Conservation (phyloP, 192 early-diverging fungal genomes). For the Glomus cerebriforme region DNA sequence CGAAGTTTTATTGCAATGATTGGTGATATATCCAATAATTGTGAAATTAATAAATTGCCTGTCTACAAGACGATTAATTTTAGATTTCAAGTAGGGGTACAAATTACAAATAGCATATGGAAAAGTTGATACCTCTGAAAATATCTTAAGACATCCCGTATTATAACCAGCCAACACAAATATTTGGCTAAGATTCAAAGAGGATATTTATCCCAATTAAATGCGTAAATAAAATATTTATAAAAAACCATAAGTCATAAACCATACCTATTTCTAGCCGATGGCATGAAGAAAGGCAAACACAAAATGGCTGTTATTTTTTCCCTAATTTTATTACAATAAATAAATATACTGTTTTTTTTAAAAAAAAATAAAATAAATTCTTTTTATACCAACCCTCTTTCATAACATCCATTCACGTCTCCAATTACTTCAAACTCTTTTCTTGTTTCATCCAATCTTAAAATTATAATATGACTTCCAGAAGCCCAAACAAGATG, state of each 20-base stretch:
- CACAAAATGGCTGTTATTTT: conserved; percentile 53
- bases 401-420: not conserved
- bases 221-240: not conserved
- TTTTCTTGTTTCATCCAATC: not conserved
- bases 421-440: not conserved
- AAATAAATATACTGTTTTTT: not conserved
- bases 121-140: conserved; percentile 44
- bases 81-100: too few species aligned
- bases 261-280: conserved; percentile 45
- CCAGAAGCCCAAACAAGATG: not conserved
- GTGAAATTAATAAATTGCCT: conserved; percentile 50
- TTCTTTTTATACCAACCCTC: not conserved
- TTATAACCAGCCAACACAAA: conserved; percentile 57
- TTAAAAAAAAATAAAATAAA: not conserved
- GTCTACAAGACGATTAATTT: conserved; percentile 31
- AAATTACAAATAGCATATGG: not conserved
- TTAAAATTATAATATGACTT: not conserved
- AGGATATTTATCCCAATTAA: not conserved
- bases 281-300: conserved; percentile 53
- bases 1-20: conserved; percentile 52
- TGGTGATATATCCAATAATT: conserved; percentile 50
- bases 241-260: not conserved
- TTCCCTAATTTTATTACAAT: conserved; percentile 36
- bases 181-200: conserved; percentile 40
- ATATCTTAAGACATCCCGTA: conserved; percentile 56